Evolutionary conservation across 139 green algal species (phyloP).

Genomic region (Volvox reticuliferus): DNA sequence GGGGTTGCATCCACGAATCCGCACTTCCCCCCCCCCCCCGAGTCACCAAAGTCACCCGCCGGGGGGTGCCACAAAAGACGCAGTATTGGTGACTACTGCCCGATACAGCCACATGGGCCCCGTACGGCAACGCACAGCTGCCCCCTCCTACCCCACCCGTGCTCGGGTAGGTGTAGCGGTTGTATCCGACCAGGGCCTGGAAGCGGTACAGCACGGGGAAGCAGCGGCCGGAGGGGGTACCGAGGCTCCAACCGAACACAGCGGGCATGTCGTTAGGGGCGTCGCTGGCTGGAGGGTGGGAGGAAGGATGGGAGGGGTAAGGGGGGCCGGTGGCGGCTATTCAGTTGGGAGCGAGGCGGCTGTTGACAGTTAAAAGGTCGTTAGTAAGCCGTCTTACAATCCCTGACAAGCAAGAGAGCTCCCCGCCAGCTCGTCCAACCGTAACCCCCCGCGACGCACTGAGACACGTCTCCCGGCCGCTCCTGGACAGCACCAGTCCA

Average conservation of each 20-base stretch:
- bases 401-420: too few relatives aligned
- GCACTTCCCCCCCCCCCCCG: too few relatives aligned
- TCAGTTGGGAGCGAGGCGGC: too few relatives aligned
- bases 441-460: neutral
- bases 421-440: too few relatives aligned
- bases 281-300: neutral
- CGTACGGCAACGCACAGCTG: too few relatives aligned
- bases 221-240: constrained; percentile 43
- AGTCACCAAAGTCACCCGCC: too few relatives aligned
- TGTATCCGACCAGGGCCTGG: neutral
- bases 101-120: too few relatives aligned
- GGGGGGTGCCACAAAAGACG: too few relatives aligned
- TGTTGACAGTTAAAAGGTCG: too few relatives aligned
- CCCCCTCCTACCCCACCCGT: neutral
- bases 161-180: constrained; percentile 42
- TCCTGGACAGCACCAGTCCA: constrained; percentile 20
- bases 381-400: too few relatives aligned
- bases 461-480: constrained; percentile 23
- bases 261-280: constrained; percentile 41
- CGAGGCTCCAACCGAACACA: constrained; percentile 60
- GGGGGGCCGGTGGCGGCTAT: neutral
- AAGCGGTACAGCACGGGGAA: constrained; percentile 52
- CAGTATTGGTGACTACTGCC: too few relatives aligned
- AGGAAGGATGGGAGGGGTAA: neutral
- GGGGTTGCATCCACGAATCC: too few relatives aligned